Evolutionary conservation across 2,329 filamentous ascomycete genomes (phyloP), one percentile per base, ranked within the genome.

Genomic region (Aureobasidium melanogenum): DNA sequence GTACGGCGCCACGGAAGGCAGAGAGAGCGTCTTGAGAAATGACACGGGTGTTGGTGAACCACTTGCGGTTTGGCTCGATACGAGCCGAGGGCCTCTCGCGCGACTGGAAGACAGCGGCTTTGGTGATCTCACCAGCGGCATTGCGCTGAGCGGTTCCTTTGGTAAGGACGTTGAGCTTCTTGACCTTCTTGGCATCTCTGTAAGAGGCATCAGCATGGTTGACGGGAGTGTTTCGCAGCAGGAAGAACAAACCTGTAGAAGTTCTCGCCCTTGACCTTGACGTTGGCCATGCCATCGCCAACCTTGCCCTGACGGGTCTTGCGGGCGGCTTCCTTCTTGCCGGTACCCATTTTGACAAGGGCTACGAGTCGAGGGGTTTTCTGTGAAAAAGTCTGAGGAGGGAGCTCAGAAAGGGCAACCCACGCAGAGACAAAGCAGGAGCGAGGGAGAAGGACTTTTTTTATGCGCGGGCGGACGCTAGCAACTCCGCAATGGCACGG

Each of bases 201-300:
- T 32, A 19, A 43, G 60, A 44, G 57, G 5, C 55, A 32, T 61
- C 17, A 65, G 63, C 66, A 51, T 36, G 22, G 41, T n/a, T 12
- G 5, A 26, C 0, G 44, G 9, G 14, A 5, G 14, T 22, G 38
- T 14, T 22, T 2, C n/a, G 19, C 4, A 38, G n/a, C 8, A n/a
- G 15, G 26, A 17, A 5, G 41, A 9, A 52, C 43, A 66, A 79
- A 88, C 82, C 89, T 86, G 80, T 97, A 97, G 79, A 97, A 99
- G 80, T 97, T 97, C 82, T 97, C 93, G 77, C 94, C 94, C 79
- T 99, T 99, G 69, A 86, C 82, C 70, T 87, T 90, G 71, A 97
- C 89, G 78, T 97, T 97, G 70, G 79, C 86, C 84, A 96, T 91
- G 74, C 91, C 91, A 84, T 94, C 88, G 67, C 84, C 84, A 54